Evolutionary conservation across 1,139 yeast species (phyloP).

Genomic region (Pichia sp.): DNA sequence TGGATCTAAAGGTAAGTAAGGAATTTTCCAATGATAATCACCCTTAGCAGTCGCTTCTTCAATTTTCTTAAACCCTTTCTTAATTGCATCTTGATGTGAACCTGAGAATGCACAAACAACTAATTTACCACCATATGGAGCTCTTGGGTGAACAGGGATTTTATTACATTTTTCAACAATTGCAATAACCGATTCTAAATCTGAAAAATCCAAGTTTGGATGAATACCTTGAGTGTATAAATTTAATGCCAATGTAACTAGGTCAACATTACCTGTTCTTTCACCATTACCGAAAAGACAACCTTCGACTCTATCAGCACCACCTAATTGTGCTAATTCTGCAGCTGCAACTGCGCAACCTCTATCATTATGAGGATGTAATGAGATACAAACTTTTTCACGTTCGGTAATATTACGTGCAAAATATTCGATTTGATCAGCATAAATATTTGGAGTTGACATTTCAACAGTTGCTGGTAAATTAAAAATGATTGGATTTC

Average conservation of each 20-base stretch:
- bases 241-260: constrained; percentile 90
- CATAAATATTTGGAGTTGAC: constrained; percentile 87
- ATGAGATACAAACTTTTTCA: constrained; percentile 79
- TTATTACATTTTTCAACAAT: constrained; percentile 91
- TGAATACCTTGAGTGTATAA: constrained; percentile 90
- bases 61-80: constrained; percentile 71
- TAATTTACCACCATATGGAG: constrained; percentile 94
- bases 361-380: constrained; percentile 94
- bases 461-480: constrained; percentile 97
- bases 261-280: constrained; percentile 96
- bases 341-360: constrained; percentile 98
- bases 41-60: constrained; percentile 48
- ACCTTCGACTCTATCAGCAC: constrained; percentile 97
- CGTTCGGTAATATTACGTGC: constrained; percentile 72
- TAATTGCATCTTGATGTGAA: constrained; percentile 97
- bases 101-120: constrained; percentile 97
- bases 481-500: constrained; percentile 86
- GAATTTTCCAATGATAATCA: constrained; percentile 67
- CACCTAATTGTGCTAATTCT: constrained; percentile 88
- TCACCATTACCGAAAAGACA: constrained; percentile 97
- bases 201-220: constrained; percentile 84
- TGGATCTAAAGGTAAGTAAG: constrained; percentile 94
- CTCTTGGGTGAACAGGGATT: constrained; percentile 86
- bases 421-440: constrained; percentile 94
- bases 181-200: constrained; percentile 68